Conservation (phyloP, 208 protist species). For the Leishmania guyanensis region DNA sequence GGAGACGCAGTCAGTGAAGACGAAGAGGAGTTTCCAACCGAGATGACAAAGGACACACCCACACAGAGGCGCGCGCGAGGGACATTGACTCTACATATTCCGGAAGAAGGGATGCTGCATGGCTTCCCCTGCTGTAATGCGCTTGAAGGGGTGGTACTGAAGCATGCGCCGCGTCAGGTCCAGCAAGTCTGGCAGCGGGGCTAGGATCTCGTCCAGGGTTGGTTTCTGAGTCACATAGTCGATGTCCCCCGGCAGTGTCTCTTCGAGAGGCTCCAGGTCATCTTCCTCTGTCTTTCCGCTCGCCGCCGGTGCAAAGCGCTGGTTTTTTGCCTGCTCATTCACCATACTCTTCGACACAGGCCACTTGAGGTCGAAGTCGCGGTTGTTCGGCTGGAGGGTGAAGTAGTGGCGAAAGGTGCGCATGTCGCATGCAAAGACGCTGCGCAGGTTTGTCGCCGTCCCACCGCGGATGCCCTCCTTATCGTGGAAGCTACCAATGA, state of each 20-base stretch:
- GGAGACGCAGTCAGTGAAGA: not conserved
- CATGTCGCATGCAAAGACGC: slow-evolving; percentile 52
- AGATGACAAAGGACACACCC: not conserved
- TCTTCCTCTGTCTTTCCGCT: slow-evolving; percentile 33
- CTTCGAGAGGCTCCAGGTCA: slow-evolving; percentile 33
- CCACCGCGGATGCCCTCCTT: slow-evolving; percentile 26
- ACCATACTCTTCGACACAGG: slow-evolving; percentile 43
- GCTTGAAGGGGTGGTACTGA: slow-evolving; percentile 84
- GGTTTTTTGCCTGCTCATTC: slow-evolving; percentile 30
- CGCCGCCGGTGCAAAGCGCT: slow-evolving; percentile 21
- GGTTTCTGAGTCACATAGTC: slow-evolving; percentile 56
- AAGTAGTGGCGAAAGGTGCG: slow-evolving; percentile 66
- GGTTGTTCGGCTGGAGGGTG: slow-evolving; percentile 37
- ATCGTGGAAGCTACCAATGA: slow-evolving; percentile 63
- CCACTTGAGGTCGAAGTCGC: slow-evolving; percentile 52
- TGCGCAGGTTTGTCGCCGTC: slow-evolving; percentile 26
- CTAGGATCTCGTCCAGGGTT: slow-evolving; percentile 65
- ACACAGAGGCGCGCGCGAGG: not conserved
- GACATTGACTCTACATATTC: slow-evolving; percentile 17
- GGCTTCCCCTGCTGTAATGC: slow-evolving; percentile 90
- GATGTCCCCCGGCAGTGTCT: slow-evolving; percentile 44
- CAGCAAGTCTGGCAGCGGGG: slow-evolving; percentile 49
- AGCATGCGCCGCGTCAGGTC: slow-evolving; percentile 78
- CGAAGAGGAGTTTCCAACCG: not conserved
- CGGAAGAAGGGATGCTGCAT: slow-evolving; percentile 84